These are phyloP conservation scores for Neonectria faginata DNA, from an alignment of 2,329 filamentous ascomycete species.

Conservation along the genomic window DNA sequence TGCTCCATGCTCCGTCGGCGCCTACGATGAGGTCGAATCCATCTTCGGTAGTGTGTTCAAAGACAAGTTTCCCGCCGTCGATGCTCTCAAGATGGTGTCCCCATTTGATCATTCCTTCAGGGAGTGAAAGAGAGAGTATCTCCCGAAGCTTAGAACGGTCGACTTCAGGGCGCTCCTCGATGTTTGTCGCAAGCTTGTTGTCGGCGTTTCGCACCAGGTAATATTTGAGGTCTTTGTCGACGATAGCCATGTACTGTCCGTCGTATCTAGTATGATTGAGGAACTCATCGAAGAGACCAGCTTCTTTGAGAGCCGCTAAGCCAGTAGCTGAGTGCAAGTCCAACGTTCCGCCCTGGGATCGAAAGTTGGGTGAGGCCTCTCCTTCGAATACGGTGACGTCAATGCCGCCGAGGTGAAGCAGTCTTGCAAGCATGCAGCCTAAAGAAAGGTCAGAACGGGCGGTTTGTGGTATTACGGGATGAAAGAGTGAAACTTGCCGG, in stretches of 20 bases:
- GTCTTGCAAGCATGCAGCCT: conserved; percentile 55
- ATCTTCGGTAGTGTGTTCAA: conserved; percentile 49
- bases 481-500: conserved; percentile 35
- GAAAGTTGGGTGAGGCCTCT: conserved; percentile 57
- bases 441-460: conserved; percentile 15
- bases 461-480: not conserved
- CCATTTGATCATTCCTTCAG: conserved; percentile 60
- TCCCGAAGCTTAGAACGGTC: conserved; percentile 60
- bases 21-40: conserved; percentile 56
- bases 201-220: conserved; percentile 46
- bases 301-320: conserved; percentile 62
- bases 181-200: conserved; percentile 32
- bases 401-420: conserved; percentile 61
- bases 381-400: conserved; percentile 63
- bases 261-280: conserved; percentile 63
- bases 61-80: conserved; percentile 51
- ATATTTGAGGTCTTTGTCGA: conserved; percentile 55
- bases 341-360: conserved; percentile 64
- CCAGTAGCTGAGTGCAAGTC: conserved; percentile 66
- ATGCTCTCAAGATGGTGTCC: conserved; percentile 57
- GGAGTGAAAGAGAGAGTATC: conserved; percentile 59
- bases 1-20: conserved; percentile 55
- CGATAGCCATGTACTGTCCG: conserved; percentile 61
- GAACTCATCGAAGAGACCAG: conserved; percentile 63
- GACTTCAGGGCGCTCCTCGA: conserved; percentile 63